Evolutionary conservation across 768 basidiomycete genomes (phyloP), one percentile per base, ranked within the genome.

Genomic region (Rhodotorula toruloides): DNA sequence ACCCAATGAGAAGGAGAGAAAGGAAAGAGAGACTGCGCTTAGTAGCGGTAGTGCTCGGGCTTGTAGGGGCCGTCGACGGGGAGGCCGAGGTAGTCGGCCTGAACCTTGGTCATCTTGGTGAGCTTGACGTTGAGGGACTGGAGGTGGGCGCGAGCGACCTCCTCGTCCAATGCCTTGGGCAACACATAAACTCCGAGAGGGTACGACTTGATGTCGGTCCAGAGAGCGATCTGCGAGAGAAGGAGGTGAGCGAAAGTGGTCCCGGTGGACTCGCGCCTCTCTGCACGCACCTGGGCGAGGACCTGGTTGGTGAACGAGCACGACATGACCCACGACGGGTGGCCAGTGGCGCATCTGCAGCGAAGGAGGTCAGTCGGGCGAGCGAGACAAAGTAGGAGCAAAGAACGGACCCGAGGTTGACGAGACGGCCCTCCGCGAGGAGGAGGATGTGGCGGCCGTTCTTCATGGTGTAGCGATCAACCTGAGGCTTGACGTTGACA

Each of bases 241-340:
- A 46, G n/a, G n/a, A n/a, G n/a, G n/a, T n/a, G n/a, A n/a, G n/a
- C n/a, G n/a, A n/a, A n/a, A n/a, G n/a, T n/a, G n/a, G n/a, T n/a
- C n/a, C n/a, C n/a, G n/a, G n/a, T n/a, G n/a, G n/a, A n/a, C n/a
- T n/a, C n/a, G n/a, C n/a, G n/a, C n/a, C n/a, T n/a, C n/a, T n/a
- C n/a, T n/a, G n/a, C n/a, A n/a, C n/a, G n/a, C n/a, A n/a, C n/a
- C n/a, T n/a, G 93, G 37, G 94, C 94, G 75, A 99, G 84, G 69
- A 92, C 90, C 80, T 99, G 96, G 84, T 99, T 99, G 77, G 91
- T 81, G 83, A 99, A 99, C 48, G 96, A 99, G 83, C 93, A 98
- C 25, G 94, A 98, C 96, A 99, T 99, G 81, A 99, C 96, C 80
- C 93, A 97, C 49, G 94, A 98, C 42, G 96, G 94, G 80, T 99